These are phyloP conservation scores for Cucumis sativus DNA, from an alignment of 306 rosid species.

Conservation along the genomic window DNA sequence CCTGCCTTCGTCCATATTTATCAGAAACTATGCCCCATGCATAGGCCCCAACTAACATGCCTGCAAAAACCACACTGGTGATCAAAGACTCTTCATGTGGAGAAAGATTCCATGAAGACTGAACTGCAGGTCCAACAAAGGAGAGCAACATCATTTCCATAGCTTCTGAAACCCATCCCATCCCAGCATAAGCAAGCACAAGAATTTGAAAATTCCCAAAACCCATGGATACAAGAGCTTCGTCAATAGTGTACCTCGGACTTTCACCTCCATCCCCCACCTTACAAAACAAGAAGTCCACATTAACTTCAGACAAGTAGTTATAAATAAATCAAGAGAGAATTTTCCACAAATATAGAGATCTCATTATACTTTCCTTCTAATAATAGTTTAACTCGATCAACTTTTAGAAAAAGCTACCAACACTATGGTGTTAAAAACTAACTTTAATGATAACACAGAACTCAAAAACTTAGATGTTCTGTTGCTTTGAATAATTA, in stretches of 20 bases:
- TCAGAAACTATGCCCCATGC: conserved; percentile 92
- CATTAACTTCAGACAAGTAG: not conserved
- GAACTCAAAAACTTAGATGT: not conserved
- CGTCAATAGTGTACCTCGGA: conserved; percentile 54
- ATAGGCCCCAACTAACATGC: conserved; percentile 83
- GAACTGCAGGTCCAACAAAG: conserved; percentile 90
- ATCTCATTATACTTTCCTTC: not conserved
- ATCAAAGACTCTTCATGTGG: conserved; percentile 60
- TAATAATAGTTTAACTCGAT: not conserved
- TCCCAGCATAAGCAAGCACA: conserved; percentile 81
- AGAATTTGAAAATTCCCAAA: conserved; percentile 79
- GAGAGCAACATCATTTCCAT: conserved; percentile 99
- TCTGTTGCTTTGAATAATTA: not conserved
- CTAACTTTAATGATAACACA: not conserved
- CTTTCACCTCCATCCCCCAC: conserved; percentile 25
- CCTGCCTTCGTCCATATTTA: conserved; percentile 69
- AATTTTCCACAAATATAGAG: not conserved
- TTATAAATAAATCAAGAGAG: not conserved
- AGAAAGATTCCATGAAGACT: conserved; percentile 74
- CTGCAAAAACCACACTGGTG: conserved; percentile 73
- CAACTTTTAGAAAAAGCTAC: not conserved
- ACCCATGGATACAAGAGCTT: conserved; percentile 66
- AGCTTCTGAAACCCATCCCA: conserved; percentile 95
- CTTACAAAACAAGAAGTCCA: conserved; percentile 1
- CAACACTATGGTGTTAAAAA: not conserved